Evolutionary conservation across 2,329 filamentous ascomycete species (phyloP).

Genomic region (Aspergillus udagawae): DNA sequence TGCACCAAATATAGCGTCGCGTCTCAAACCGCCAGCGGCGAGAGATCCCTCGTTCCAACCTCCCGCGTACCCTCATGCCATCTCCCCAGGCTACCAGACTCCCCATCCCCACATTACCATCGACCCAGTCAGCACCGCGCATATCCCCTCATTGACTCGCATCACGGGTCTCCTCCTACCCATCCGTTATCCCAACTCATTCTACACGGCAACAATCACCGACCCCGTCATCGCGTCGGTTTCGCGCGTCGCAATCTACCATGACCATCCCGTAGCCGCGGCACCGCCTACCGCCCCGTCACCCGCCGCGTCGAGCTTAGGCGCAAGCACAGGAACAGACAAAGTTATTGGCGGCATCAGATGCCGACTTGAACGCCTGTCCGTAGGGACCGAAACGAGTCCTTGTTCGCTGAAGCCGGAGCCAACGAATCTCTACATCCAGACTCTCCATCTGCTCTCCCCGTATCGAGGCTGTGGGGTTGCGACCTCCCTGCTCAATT

Average conservation of each 20-base stretch:
- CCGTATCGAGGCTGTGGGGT: conserved; percentile 57
- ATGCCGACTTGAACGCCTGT: conserved; percentile 42
- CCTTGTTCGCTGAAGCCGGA: conserved; percentile 17
- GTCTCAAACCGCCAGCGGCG: conserved; percentile 19
- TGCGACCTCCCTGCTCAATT: conserved; percentile 52
- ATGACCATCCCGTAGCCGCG: conserved; percentile 40
- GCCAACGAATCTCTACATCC: conserved; percentile 54
- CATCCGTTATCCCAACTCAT: conserved; percentile 57
- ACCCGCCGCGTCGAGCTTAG: conserved; percentile 8
- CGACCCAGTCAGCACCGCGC: conserved; percentile 48
- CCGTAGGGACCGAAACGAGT: conserved; percentile 6
- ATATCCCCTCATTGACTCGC: conserved; percentile 54
- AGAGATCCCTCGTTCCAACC: conserved; percentile 26
- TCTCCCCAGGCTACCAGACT: conserved; percentile 26
- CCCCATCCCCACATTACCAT: conserved; percentile 51
- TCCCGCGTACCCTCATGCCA: conserved; percentile 27
- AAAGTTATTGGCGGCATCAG: conserved; percentile 48
- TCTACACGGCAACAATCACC: conserved; percentile 58
- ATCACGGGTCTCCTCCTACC: conserved; percentile 58
- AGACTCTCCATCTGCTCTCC: conserved; percentile 56
- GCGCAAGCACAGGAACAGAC: conserved; percentile 28
- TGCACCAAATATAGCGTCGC: conserved; percentile 13
- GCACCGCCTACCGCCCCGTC: conserved; percentile 13
- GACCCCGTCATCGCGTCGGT: conserved; percentile 51
- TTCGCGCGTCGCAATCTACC: conserved; percentile 58